phyloP scores from a whole-genome alignment of 1,284 basidiomycete genomes.

The Farysia itapuensis region DNA sequence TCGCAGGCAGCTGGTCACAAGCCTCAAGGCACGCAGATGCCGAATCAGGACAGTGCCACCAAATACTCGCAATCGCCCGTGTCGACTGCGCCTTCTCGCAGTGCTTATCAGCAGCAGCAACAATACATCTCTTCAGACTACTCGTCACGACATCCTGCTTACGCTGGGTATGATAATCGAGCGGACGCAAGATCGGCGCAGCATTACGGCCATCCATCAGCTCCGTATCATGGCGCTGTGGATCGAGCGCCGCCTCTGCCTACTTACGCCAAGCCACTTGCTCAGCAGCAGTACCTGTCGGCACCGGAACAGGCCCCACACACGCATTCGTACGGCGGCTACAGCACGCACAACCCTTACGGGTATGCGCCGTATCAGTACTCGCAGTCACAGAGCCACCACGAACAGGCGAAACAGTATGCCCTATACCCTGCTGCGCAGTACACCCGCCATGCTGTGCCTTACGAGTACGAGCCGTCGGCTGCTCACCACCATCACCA shows the following conservation, averaged over 20 bases:
- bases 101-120: background rate
- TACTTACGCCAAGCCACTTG: background rate
- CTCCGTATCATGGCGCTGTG: background rate
- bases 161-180: background rate
- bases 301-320: too few relatives aligned
- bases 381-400: too few relatives aligned
- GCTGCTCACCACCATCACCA: too few relatives aligned
- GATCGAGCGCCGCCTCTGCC: background rate
- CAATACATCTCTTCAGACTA: background rate
- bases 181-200: background rate
- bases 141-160: background rate
- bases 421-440: too few relatives aligned
- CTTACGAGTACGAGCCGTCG: too few relatives aligned
- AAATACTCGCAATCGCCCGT: background rate
- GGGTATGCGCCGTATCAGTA: too few relatives aligned
- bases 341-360: too few relatives aligned
- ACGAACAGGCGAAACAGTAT: too few relatives aligned
- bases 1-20: background rate
- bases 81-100: background rate
- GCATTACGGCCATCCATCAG: conserved; percentile 1
- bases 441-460: too few relatives aligned
- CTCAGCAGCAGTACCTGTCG: conserved; percentile 1
- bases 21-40: background rate
- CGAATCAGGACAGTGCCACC: background rate
- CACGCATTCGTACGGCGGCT: too few relatives aligned